Conservation (phyloP, 805 yeast species). For the Debaryomyces prosopidis region DNA sequence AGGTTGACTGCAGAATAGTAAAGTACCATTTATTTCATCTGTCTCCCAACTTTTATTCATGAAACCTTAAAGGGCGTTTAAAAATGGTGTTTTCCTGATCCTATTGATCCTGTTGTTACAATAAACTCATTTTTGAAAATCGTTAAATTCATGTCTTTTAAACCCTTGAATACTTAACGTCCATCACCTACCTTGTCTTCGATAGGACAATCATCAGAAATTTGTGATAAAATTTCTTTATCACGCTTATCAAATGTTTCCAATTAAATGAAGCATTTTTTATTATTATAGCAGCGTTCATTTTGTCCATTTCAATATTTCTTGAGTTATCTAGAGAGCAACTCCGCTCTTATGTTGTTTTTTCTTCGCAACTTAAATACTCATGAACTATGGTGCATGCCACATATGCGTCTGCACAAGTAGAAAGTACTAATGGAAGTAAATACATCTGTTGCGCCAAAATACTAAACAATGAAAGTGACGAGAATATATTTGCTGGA, state of each 20-base stretch:
- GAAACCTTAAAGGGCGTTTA: slow-evolving; percentile 67
- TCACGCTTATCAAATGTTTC: slow-evolving; percentile 39
- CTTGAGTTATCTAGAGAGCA: neutral
- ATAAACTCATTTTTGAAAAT: slow-evolving; percentile 67
- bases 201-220: neutral
- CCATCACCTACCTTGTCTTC: neutral
- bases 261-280: slow-evolving; percentile 62
- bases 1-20: slow-evolving; percentile 60
- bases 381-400: slow-evolving; percentile 9
- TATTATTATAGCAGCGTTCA: slow-evolving; percentile 47
- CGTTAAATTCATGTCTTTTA: slow-evolving; percentile 49
- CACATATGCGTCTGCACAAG: slow-evolving; percentile 13
- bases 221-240: neutral
- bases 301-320: neutral
- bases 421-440: slow-evolving; percentile 13
- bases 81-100: slow-evolving; percentile 74
- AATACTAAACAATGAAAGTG: slow-evolving; percentile 16
- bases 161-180: slow-evolving; percentile 25
- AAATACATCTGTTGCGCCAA: slow-evolving; percentile 10
- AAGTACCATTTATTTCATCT: slow-evolving; percentile 50
- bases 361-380: slow-evolving; percentile 7
- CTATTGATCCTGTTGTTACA: slow-evolving; percentile 75
- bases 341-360: neutral
- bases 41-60: slow-evolving; percentile 58
- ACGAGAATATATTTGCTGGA: slow-evolving; percentile 14